Conservation (phyloP, 257 asterid genomes). For the Solanum peruvianum region DNA sequence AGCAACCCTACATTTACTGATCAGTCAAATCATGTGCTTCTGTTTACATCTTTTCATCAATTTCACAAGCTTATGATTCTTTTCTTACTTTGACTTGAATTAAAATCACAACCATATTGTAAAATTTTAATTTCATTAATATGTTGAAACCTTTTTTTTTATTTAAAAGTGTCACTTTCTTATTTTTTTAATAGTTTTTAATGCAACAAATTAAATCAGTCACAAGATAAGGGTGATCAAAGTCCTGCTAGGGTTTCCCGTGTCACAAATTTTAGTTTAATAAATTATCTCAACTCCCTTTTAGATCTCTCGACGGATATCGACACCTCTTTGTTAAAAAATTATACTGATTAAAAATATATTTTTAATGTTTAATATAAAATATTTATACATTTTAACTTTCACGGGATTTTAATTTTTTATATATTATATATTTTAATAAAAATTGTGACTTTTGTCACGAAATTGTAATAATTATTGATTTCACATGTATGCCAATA, state of each 20-base stretch:
- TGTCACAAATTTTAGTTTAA: not conserved
- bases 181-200: not conserved
- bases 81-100: not conserved
- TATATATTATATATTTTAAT: too few species aligned
- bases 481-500: not conserved
- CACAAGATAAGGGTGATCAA: not conserved
- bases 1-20: not conserved
- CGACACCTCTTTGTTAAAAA: too few species aligned
- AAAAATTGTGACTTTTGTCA: not conserved
- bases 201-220: not conserved
- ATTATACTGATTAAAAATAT: too few species aligned
- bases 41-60: not conserved
- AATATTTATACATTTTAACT: too few species aligned
- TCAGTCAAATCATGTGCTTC: not conserved
- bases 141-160: not conserved
- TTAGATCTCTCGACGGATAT: not conserved
- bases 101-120: not conserved
- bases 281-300: not conserved
- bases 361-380: too few species aligned
- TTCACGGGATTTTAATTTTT: too few species aligned
- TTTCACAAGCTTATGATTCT: not conserved
- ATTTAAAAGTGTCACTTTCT: not conserved
- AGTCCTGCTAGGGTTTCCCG: not conserved
- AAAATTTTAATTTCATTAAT: not conserved
- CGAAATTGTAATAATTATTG: not conserved